Base-by-base conservation (phyloP, 106 monocot genomes). In the Apostasia shenzhenica region DNA sequence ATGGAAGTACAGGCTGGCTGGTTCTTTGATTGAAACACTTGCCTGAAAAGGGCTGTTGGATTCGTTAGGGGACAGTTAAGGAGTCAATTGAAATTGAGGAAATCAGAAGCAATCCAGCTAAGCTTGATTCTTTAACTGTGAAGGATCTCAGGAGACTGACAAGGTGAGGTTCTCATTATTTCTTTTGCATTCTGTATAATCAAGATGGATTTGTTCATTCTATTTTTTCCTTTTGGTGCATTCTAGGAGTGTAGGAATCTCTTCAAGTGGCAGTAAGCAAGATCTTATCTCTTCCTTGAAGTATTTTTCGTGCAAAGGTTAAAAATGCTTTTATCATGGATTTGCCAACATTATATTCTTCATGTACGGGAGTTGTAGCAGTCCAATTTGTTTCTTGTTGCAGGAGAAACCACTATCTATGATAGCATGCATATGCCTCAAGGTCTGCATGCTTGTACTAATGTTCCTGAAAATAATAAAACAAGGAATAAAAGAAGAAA, bases 261-360 rank as follows among this genome's bases (percentile, higher is more conserved):
- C 84, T n/a, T 54, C 73, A 8, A 89, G 76, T 67, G 88, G 95
- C 55, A 84, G 9, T 43, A 92, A 95, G 53, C 75, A 89, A 59
- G 86, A 95, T 4, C 81, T 95, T 5, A 70, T 91, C 41, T 82
- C 83, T 49, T 84, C 92, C 1, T 62, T 95, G 55, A 78, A 72
- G 65, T 48, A 41, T 55, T 81, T 73, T 65, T 76, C 75, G 8
- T 46, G 8, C 13, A 59, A 65, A 8, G 60, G 46, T 12, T 75
- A 73, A 67, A 63, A 70, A 62, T 12, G 44, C 6, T 69, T 6
- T 3, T 14, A 50, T 47, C 6, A 6, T 44, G 7, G 26, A 45
- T 62, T 13, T 45, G n/a, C 26, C 43, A 62, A 62, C 44, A 45
- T 44, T 45, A 9, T 13, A 44, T 61, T 43, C 44, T 45, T 8